Evolutionary conservation across 768 basidiomycete species (phyloP), one percentile per base, ranked within the genome.

Genomic region (Flagelloscypha sp.): DNA sequence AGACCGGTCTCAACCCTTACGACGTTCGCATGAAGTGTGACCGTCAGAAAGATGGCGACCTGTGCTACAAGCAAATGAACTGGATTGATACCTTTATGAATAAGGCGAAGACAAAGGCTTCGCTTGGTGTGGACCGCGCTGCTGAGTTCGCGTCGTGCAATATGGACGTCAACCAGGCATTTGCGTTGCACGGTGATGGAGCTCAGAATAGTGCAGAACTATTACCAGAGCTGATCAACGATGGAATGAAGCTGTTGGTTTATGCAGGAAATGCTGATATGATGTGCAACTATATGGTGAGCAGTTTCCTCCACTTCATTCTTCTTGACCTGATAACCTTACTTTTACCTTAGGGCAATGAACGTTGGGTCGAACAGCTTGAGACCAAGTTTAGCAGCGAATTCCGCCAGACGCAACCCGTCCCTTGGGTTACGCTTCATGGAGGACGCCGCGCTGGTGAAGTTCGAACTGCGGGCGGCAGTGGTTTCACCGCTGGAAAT

Each of bases 11-110:
- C 31, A 98, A 97, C 59, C 79, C 86, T 7, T 98, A 97, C 56
- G 93, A 97, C 48, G 83, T 86, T 3, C 78, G 89, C 42, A 61
- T 55, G 37, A 68, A 63, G 43, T 95, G 93, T 51, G 79, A 95
- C 52, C 72, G 66, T 25, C 42, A 63, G 19, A 72, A 71, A 48
- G 82, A 92, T 41, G 83, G 80, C 3, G 62, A 71, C 2, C 63
- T 86, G 2, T 89, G 87, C 62, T 89, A 87, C 55, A 65, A 55
- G 39, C 69, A 94, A 61, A 79, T 95, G 72, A 48, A 56, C 12
- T 95, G 86, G 85, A 77, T 95, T 50, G 93, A 95, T 47, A 72
- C 66, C 1, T 97, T 80, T 72, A 66, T 97, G 71, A 95, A 97
- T 54, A 60, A 74, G 34, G 70, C 79, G 4, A 69, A 70, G 38